Conservation (phyloP, 352 stramenopile species). For the Phytophthora melonis region DNA sequence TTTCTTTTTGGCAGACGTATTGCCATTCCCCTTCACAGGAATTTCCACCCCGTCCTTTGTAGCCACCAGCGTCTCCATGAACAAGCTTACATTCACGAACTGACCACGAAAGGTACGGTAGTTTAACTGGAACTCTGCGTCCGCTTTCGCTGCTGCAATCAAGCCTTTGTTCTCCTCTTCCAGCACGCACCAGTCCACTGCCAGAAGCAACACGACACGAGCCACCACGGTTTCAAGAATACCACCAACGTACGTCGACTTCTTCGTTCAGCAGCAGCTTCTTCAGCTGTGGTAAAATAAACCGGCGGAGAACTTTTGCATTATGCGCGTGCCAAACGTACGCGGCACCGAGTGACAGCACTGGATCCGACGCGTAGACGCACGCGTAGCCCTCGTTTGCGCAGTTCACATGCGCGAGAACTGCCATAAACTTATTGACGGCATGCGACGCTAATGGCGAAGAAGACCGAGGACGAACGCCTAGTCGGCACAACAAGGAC, state of each 20-base stretch:
- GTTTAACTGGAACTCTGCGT: background rate
- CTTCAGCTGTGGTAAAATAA: background rate
- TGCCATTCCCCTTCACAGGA: background rate
- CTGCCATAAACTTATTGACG: background rate
- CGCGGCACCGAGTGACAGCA: slow-evolving; percentile 2
- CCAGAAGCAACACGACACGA: slow-evolving; percentile 5
- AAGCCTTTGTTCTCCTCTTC: background rate
- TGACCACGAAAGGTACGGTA: background rate
- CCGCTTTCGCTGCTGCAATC: no score
- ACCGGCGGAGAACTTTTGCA: background rate
- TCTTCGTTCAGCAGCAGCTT: background rate
- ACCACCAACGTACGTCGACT: background rate
- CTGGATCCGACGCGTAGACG: slow-evolving; percentile 2
- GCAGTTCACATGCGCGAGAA: background rate
- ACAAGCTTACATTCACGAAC: background rate
- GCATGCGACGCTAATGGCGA: background rate
- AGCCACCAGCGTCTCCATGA: background rate
- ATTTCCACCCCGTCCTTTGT: background rate
- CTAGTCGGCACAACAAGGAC: slow-evolving; percentile 1
- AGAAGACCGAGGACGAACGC: background rate
- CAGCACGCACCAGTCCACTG: slow-evolving; percentile 5
- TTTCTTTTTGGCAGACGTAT: background rate
- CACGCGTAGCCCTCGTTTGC: background rate
- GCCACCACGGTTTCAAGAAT: background rate
- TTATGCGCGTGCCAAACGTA: background rate